Evolutionary conservation across 352 stramenopile species (phyloP), one percentile per base, ranked within the genome.

Genomic region (Plasmopara viticola): DNA sequence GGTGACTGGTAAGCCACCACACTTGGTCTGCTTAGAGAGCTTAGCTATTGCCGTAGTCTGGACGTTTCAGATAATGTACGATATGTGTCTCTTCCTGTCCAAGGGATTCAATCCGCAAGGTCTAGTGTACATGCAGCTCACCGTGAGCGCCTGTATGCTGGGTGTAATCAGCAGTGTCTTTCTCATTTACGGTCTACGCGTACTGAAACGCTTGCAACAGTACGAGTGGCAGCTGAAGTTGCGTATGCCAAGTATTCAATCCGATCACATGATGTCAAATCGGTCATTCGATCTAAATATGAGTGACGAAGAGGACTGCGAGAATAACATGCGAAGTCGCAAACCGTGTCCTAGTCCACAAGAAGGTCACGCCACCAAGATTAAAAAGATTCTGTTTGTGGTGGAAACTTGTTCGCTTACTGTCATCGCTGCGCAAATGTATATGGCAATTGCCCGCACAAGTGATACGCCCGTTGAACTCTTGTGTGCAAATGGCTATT

Each of bases 401-500:
- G 62, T 72, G 4, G 62, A 71, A 42, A 63, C 56, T 6, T 63
- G 58, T 43, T 70, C 64, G 40, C 44, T 75, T 38, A 15, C 70
- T 12, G 63, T 71, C 30, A 48, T 75, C 10, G 59, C 59, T 18
- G 73, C 65, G 6, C 70, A 84, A 58, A 73, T 88, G 43, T 80
- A 79, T 55, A 68, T 79, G 33, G 73, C 62, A 3, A 60, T 82
- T 29, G 46, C 53, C 29, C 60, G 60, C 25, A 64, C 66, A 31
- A 64, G 41, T 38, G 48, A 58, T 13, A 67, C 59, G 8, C 58
- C 62, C 1, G 33, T 64, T 4, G 78, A 85, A 48, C 50, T 90
- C n/a, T 69, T 65, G 1, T 90, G 78, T 39, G 76, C 78, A 14
- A 87, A 87, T 29, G 78, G 76, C 28, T 38, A 70, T 6, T 31